phyloP scores from a whole-genome alignment of 768 basidiomycete genomes.

The Lactarius sp. region DNA sequence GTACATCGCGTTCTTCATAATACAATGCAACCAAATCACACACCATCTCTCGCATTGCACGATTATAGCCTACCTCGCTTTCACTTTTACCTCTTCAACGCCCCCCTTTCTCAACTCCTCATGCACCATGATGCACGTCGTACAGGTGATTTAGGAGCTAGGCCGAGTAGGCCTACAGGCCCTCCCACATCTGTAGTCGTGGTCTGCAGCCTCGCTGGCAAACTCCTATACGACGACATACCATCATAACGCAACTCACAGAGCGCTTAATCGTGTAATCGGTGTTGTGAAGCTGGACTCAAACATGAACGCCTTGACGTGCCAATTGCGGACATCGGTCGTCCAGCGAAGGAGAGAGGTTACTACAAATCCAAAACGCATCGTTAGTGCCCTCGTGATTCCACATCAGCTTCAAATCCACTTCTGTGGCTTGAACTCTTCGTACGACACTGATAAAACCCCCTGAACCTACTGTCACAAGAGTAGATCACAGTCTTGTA shows the following conservation, averaged over 20 bases:
- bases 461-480: conserved; percentile 46
- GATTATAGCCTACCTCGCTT: too few relatives aligned
- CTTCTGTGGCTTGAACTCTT: conserved; percentile 55
- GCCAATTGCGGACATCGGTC: not conserved
- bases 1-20: too few relatives aligned
- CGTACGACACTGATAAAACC: conserved; percentile 45
- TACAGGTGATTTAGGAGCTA: conserved; percentile 56
- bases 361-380: conserved; percentile 27
- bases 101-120: conserved; percentile 22
- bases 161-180: conserved; percentile 38
- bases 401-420: conserved; percentile 46
- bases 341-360: not conserved
- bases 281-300: conserved; percentile 58
- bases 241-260: conserved; percentile 32
- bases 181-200: conserved; percentile 67
- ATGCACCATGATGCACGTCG: conserved; percentile 53
- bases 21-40: too few relatives aligned
- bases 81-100: not conserved
- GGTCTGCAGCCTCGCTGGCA: conserved; percentile 35
- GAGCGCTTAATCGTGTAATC: conserved; percentile 59
- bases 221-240: not conserved
- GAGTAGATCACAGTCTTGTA: conserved; percentile 63
- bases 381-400: conserved; percentile 51
- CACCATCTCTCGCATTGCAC: too few relatives aligned
- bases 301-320: conserved; percentile 52